Conservation (phyloP, 768 basidiomycete genomes). For the Tulasnella sp. region DNA sequence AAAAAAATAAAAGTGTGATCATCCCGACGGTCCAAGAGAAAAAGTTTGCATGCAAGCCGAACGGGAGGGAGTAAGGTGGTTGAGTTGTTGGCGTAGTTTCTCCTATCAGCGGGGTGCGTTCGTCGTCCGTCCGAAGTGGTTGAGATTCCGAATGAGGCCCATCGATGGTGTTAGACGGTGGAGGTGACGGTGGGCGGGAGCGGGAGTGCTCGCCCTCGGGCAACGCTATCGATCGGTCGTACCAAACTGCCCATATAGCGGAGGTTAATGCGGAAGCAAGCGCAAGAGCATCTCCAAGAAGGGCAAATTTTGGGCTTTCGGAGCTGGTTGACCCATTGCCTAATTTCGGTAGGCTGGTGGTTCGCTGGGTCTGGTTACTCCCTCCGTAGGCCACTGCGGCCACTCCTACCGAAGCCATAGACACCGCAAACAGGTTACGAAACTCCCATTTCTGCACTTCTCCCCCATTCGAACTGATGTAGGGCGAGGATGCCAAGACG, state of each 20-base stretch:
- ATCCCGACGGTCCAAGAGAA: conserved; percentile 33
- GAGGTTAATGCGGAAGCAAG: conserved; percentile 71
- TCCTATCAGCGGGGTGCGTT: not conserved
- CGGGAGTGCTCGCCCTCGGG: not conserved
- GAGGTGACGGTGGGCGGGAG: not conserved
- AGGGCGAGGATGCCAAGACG: conserved; percentile 39
- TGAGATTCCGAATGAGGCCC: not conserved
- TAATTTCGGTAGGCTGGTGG: not conserved
- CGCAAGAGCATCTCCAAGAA: conserved; percentile 68
- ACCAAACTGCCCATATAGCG: conserved; percentile 79
- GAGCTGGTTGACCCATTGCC: not conserved
- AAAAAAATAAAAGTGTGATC: conserved; percentile 29
- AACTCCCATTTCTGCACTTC: conserved; percentile 53
- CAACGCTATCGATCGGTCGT: conserved; percentile 76
- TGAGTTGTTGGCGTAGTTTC: not conserved
- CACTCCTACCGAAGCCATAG: conserved; percentile 80
- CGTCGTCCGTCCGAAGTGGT: conserved; percentile 5
- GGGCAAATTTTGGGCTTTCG: not conserved
- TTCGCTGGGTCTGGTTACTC: conserved; percentile 39
- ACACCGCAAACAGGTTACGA: conserved; percentile 68
- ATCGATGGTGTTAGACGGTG: not conserved
- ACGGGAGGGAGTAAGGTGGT: conserved; percentile 44
- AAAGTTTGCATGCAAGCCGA: conserved; percentile 35
- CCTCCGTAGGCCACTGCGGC: conserved; percentile 76
- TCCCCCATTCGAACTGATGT: not conserved